phyloP scores from a whole-genome alignment of 495 filamentous ascomycete genomes.

The Hamigera avellanea region DNA sequence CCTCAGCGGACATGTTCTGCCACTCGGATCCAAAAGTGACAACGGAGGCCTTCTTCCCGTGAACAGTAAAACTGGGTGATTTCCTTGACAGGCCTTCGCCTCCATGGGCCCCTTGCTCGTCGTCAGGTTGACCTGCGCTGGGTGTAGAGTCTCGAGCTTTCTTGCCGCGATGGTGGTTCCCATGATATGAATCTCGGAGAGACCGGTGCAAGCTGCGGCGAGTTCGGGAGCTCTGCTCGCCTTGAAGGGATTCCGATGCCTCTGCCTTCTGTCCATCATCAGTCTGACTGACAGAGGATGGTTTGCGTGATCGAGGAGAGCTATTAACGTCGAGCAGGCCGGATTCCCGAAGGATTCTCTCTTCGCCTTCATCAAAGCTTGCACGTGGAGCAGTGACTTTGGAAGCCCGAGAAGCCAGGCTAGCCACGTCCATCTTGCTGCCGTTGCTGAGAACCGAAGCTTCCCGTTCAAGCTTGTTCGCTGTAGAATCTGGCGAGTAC shows the following conservation, averaged over 20 bases:
- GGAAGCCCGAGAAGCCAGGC: constrained; percentile 25
- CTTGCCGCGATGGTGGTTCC: constrained; percentile 58
- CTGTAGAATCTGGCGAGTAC: constrained; percentile 11
- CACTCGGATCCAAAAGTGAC: constrained; percentile 90
- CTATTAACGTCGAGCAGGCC: constrained; percentile 34
- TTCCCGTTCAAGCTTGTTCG: constrained; percentile 22
- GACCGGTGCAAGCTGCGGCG: constrained; percentile 89
- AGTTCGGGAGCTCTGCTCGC: constrained; percentile 42
- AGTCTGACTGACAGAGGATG: constrained; percentile 21
- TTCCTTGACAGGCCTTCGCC: constrained; percentile 64
- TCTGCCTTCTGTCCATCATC: constrained; percentile 25
- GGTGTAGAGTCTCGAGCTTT: constrained; percentile 61
- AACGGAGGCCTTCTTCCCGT: constrained; percentile 95
- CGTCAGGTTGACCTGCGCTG: constrained; percentile 46
- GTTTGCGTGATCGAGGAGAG: constrained; percentile 21
- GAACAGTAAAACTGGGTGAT: constrained; percentile 82
- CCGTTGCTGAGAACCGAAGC: constrained; percentile 27
- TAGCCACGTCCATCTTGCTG: constrained; percentile 26
- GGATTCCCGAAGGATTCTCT: constrained; percentile 36
- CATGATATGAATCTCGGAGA: constrained; percentile 68
- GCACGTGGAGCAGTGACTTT: constrained; percentile 24
- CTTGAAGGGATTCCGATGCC: constrained; percentile 21
- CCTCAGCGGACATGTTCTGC: constrained; percentile 69
- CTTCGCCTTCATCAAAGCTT: constrained; percentile 35
- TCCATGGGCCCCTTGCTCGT: constrained; percentile 29